A percentile compares a stretch with the other conserved stretches of the same genome.
These are phyloP conservation scores for Boletus speciosus DNA, from an alignment of 768 basidiomycete species.

Conservation along the genomic window DNA sequence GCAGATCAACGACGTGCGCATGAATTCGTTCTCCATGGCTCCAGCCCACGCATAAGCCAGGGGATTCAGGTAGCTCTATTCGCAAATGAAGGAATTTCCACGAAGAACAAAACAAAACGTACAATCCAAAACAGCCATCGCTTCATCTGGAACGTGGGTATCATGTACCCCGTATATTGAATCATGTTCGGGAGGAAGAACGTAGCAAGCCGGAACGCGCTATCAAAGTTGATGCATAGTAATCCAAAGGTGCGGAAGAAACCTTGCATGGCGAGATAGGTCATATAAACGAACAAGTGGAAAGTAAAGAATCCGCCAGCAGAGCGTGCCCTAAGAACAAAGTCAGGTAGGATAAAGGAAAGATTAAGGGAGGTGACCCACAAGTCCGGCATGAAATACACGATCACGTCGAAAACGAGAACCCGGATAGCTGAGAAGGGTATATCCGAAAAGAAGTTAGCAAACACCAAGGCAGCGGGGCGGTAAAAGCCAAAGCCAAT, in stretches of 20 bases:
- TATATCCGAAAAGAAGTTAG: constrained; percentile 64
- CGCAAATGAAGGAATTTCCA: constrained; percentile 7
- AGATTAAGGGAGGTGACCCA: constrained; percentile 26
- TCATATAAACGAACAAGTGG: constrained; percentile 62
- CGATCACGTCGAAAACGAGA: constrained; percentile 57
- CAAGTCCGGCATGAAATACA: constrained; percentile 67
- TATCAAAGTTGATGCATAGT: constrained; percentile 52
- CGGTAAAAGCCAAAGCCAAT: constrained; percentile 64
- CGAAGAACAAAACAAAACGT: constrained; percentile 23
- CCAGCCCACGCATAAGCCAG: constrained; percentile 74
- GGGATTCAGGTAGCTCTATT: constrained; percentile 72
- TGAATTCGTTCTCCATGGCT: constrained; percentile 85
- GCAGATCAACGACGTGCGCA: constrained; percentile 58
- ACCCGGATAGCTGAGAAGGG: constrained; percentile 63
- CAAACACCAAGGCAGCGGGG: constrained; percentile 59
- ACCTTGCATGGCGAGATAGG: constrained; percentile 72
- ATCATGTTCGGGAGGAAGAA: constrained; percentile 79
- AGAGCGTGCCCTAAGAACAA: constrained; percentile 26
- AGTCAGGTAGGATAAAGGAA: constrained; percentile 19
- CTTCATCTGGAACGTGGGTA: constrained; percentile 68
- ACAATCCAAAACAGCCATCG: constrained; percentile 86
- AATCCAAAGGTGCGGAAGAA: constrained; percentile 78
- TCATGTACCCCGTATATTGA: constrained; percentile 67
- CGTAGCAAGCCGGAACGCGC: constrained; percentile 50
- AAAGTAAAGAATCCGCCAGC: constrained; percentile 51